These are phyloP conservation scores for Heterobasidion annosum DNA, from an alignment of 1,284 basidiomycete genomes.

Conservation along the genomic window DNA sequence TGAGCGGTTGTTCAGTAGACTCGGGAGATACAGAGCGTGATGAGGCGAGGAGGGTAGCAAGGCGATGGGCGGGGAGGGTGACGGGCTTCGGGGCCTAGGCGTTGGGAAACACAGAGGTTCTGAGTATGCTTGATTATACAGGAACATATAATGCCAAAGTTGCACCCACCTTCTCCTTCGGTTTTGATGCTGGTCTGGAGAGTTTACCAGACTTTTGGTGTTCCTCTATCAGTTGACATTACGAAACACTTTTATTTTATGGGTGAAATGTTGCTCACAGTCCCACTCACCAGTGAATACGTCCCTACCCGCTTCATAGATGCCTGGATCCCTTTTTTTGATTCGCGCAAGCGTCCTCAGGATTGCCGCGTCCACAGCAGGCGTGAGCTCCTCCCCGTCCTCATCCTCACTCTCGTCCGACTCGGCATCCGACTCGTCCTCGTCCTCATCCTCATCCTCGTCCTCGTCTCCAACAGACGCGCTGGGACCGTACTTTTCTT, in stretches of 20 bases:
- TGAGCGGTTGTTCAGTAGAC: slow-evolving; percentile 30
- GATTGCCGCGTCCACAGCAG: slow-evolving; percentile 92
- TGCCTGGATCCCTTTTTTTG: slow-evolving; percentile 73
- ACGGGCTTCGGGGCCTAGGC: slow-evolving; percentile 48
- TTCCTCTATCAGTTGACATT: slow-evolving; percentile 44
- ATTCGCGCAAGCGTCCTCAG: slow-evolving; percentile 87
- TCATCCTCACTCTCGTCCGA: slow-evolving; percentile 87
- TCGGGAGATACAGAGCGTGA: slow-evolving; percentile 48
- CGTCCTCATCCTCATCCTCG: slow-evolving; percentile 42
- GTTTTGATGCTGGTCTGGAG: slow-evolving; percentile 9
- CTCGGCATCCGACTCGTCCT: slow-evolving; percentile 60
- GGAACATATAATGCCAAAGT: not conserved
- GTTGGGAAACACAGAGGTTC: not conserved
- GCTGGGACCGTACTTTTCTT: slow-evolving; percentile 78
- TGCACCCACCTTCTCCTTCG: slow-evolving; percentile 36
- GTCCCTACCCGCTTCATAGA: slow-evolving; percentile 65
- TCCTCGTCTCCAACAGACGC: slow-evolving; percentile 27
- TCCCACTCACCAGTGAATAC: slow-evolving; percentile 63
- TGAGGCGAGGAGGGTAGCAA: slow-evolving; percentile 43
- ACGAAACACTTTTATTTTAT: not conserved
- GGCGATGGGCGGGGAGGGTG: slow-evolving; percentile 49
- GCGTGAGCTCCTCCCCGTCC: slow-evolving; percentile 92
- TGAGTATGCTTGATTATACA: not conserved
- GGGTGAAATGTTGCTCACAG: not conserved
- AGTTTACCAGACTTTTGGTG: slow-evolving; percentile 33